Evolutionary conservation across 2,329 filamentous ascomycete species (phyloP).

Genomic region (Calonectria pteridis): DNA sequence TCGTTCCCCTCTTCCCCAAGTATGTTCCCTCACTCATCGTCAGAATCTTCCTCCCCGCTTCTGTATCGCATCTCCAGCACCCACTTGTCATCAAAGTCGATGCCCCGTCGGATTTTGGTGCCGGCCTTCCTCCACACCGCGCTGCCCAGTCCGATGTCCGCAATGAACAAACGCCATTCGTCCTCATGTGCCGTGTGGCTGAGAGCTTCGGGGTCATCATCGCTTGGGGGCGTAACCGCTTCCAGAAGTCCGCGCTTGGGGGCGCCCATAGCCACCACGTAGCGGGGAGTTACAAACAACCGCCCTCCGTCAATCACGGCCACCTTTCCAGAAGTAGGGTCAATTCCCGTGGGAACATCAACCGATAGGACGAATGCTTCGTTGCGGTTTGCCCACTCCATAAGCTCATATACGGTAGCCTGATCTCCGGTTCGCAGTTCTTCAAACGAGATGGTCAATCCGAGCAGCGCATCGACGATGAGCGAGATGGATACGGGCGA

Average conservation of each 20-base stretch:
- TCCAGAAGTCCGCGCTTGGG: conserved; percentile 88
- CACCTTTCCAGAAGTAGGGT: conserved; percentile 79
- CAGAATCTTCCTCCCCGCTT: conserved; percentile 48
- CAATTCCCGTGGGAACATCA: conserved; percentile 92
- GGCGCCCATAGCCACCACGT: conserved; percentile 86
- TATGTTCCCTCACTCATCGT: conserved; percentile 33
- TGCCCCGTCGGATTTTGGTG: conserved; percentile 82
- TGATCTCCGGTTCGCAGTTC: conserved; percentile 87
- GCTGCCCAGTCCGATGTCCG: conserved; percentile 87
- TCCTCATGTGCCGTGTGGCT: conserved; percentile 58
- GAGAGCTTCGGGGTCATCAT: conserved; percentile 50
- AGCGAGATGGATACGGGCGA: conserved; percentile 74
- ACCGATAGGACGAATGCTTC: conserved; percentile 86
- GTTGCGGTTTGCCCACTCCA: conserved; percentile 93
- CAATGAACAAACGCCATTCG: conserved; percentile 85
- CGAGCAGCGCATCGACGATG: conserved; percentile 90
- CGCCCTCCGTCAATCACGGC: conserved; percentile 79
- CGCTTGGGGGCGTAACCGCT: conserved; percentile 70
- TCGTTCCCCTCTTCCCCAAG: background rate
- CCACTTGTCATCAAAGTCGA: conserved; percentile 92
- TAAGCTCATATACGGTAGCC: conserved; percentile 86
- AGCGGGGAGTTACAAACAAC: conserved; percentile 84
- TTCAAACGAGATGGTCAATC: conserved; percentile 89
- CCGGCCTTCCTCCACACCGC: conserved; percentile 88
- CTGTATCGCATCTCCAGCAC: conserved; percentile 76